Base-by-base conservation (phyloP, 352 stramenopile genomes). In the Phytophthora chlamydospora region DNA sequence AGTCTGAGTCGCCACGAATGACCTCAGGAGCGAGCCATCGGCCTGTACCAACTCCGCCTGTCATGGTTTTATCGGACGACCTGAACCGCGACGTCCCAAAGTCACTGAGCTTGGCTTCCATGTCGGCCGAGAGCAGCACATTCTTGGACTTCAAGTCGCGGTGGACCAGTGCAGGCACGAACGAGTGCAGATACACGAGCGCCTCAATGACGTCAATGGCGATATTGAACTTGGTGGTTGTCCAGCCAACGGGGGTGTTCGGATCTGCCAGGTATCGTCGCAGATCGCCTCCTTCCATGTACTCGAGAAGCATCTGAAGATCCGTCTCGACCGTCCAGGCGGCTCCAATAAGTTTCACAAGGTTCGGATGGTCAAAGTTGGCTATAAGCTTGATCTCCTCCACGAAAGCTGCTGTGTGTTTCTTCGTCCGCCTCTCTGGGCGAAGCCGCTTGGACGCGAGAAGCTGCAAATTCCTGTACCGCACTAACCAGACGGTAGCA, bases 61-160 rank as follows among this genome's bases (percentile, higher is more conserved):
- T 75, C 53, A 72, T 74, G 0, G 69, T 76, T 6, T 63, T 62
- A n/a, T 72, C 49, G 7, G 41, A 19, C 17, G 62, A 75, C 33
- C 46, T 21, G 33, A 59, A 54, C 5, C 66, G 49, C n/a, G 66
- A 59, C 6, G 56, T 51, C 6, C 67, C 62, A 24, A 75, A 75
- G 43, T 69, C 66, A 5, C 60, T 68, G n/a, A 75, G 36, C 38
- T 75, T 71, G 14, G 61, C 66, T 19, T 48, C 40, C 27, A 72
- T 42, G 31, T 68, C 56, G 6, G 35, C 14, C 3, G 43, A 58
- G 7, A 87, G 56, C 32, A 89, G 55, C 34, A 88, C 71, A 29
- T 86, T 86, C 5, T 74, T 69, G 0, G 77, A 83, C 42, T 84
- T 89, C 40, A 89, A 51, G 34, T 89, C 76, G 6, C 76, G 75